Evolutionary conservation across 2,329 filamentous ascomycete genomes (phyloP).

Genomic region (Diaporthe vexans): DNA sequence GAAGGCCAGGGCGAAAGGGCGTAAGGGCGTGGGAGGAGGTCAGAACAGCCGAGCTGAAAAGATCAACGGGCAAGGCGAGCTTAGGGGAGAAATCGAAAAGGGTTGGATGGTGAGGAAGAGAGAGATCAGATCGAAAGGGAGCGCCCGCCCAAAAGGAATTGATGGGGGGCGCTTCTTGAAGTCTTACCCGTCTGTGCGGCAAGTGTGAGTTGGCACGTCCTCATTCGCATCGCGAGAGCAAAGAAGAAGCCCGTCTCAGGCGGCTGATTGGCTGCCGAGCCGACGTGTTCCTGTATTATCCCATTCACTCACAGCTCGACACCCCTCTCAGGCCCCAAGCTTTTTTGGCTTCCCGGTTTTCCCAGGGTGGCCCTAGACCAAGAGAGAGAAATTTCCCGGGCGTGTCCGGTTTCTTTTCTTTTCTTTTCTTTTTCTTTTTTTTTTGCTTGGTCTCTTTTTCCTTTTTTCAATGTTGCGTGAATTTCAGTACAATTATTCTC

Average conservation of each 20-base stretch:
- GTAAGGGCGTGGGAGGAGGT: no score
- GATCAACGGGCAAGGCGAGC: background rate
- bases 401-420: background rate
- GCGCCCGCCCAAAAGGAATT: background rate
- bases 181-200: constrained; percentile 37
- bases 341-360: background rate
- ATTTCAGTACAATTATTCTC: background rate
- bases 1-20: background rate
- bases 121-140: constrained; percentile 3
- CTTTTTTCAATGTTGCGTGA: background rate
- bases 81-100: background rate
- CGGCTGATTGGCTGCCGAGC: constrained; percentile 36
- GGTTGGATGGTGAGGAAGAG: background rate
- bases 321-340: constrained; percentile 4
- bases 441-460: background rate
- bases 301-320: constrained; percentile 5
- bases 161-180: constrained; percentile 35
- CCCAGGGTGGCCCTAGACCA: background rate
- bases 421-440: background rate
- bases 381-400: background rate
- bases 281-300: constrained; percentile 24
- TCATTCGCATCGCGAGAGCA: constrained; percentile 38
- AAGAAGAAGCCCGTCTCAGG: constrained; percentile 35
- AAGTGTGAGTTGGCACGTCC: constrained; percentile 35
- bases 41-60: background rate